These are phyloP conservation scores for Canavalia ensiformis DNA, from an alignment of 306 rosid genomes.

Conservation along the genomic window DNA sequence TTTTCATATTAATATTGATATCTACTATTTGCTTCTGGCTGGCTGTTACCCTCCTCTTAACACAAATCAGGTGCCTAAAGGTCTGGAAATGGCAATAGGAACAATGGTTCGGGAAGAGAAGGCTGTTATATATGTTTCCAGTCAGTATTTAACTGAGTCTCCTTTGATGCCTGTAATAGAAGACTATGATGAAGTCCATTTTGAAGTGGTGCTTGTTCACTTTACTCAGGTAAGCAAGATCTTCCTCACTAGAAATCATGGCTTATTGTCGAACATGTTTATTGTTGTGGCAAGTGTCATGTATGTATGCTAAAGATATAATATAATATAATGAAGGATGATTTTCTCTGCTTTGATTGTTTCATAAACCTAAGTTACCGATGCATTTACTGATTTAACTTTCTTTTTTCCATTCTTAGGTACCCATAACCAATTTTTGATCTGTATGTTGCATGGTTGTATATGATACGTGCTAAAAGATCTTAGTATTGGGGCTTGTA, in stretches of 20 bases:
- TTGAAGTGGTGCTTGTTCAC: slow-evolving; percentile 95
- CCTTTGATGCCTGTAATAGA: slow-evolving; percentile 71
- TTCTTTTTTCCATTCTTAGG: slow-evolving; percentile 17
- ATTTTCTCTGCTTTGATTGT: slow-evolving; percentile 19
- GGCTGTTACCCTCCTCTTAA: slow-evolving; percentile 30
- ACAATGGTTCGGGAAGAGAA: slow-evolving; percentile 90
- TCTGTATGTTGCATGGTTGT: slow-evolving; percentile 10
- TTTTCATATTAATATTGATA: slow-evolving; percentile 8
- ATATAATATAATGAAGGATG: slow-evolving; percentile 7
- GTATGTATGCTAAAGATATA: not conserved
- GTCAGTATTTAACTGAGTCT: slow-evolving; percentile 80
- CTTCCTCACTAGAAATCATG: slow-evolving; percentile 37
- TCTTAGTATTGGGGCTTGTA: slow-evolving; percentile 31
- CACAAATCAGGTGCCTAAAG: slow-evolving; percentile 83
- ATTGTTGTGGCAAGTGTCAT: slow-evolving; percentile 19
- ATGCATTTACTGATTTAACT: slow-evolving; percentile 28
- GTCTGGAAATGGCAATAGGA: slow-evolving; percentile 98
- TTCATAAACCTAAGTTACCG: slow-evolving; percentile 5
- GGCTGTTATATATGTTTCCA: slow-evolving; percentile 77
- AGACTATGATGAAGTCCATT: slow-evolving; percentile 80
- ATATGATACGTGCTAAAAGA: not conserved
- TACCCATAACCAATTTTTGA: slow-evolving; percentile 6
- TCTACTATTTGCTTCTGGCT: slow-evolving; percentile 19
- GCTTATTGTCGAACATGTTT: slow-evolving; percentile 39
- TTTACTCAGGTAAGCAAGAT: slow-evolving; percentile 81